These are phyloP conservation scores for Dactylis glomerata DNA, from an alignment of 176 grass and related monocot species.

Conservation along the genomic window DNA sequence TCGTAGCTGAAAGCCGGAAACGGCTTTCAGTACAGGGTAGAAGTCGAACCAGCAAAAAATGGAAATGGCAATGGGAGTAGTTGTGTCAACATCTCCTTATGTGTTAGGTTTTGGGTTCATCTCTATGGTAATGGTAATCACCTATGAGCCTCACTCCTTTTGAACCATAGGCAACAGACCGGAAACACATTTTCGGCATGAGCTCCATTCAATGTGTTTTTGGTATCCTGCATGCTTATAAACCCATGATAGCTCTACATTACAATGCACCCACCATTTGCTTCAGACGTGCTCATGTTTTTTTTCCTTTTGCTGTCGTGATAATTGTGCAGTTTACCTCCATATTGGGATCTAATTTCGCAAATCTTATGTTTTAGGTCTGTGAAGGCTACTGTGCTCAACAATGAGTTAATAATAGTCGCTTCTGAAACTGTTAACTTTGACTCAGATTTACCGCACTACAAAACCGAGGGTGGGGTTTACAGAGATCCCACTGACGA, in stretches of 20 bases:
- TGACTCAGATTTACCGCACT: constrained; percentile 78
- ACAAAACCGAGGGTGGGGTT: constrained; percentile 82
- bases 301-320: not conserved
- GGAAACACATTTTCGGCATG: not conserved
- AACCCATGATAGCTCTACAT: not conserved
- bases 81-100: too few relatives aligned
- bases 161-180: not conserved
- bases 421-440: constrained; percentile 80
- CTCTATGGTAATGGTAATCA: not conserved
- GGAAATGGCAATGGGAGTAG: not conserved
- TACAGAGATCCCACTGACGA: constrained; percentile 73
- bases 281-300: not conserved
- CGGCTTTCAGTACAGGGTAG: not conserved
- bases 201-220: not conserved
- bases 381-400: constrained; percentile 81
- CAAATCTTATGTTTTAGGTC: constrained; percentile 49
- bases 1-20: not conserved
- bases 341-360: constrained; percentile 10
- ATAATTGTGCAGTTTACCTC: not conserved
- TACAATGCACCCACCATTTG: not conserved
- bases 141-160: not conserved
- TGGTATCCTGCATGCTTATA: not conserved
- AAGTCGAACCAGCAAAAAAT: too few relatives aligned
- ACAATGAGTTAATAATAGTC: constrained; percentile 57
- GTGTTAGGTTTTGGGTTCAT: not conserved